These are phyloP conservation scores for Penicillium canescens DNA, from an alignment of 495 filamentous ascomycete species.

Conservation along the genomic window DNA sequence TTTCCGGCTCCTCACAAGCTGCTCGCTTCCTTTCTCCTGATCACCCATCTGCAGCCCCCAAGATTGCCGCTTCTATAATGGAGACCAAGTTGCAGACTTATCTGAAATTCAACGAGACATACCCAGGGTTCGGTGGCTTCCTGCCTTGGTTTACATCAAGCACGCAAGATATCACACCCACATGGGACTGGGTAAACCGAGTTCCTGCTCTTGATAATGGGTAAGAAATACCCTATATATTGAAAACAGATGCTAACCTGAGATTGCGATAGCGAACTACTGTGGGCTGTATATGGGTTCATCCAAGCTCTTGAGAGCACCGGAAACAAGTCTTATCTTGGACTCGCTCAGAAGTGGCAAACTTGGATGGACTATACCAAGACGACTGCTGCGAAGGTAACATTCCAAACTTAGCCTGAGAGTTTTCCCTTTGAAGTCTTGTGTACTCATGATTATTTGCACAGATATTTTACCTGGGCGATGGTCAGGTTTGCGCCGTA, in stretches of 20 bases:
- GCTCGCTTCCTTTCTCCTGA: slow-evolving; percentile 30
- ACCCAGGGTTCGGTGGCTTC: slow-evolving; percentile 36
- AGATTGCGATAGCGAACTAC: slow-evolving; percentile 24
- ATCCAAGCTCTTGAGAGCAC: slow-evolving; percentile 27
- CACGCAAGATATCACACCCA: slow-evolving; percentile 24
- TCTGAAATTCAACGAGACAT: slow-evolving; percentile 36
- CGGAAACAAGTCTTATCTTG: slow-evolving; percentile 13
- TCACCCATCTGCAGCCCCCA: slow-evolving; percentile 19
- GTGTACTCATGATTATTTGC: neutral
- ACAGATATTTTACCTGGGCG: slow-evolving; percentile 30
- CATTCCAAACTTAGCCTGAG: neutral
- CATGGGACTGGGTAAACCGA: slow-evolving; percentile 32
- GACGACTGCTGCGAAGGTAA: slow-evolving; percentile 25
- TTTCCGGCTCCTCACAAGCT: slow-evolving; percentile 26
- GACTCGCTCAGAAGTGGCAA: slow-evolving; percentile 31
- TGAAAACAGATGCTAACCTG: neutral
- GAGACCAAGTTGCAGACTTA: slow-evolving; percentile 32
- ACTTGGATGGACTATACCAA: slow-evolving; percentile 39
- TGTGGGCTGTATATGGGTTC: slow-evolving; percentile 38
- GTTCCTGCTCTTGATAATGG: slow-evolving; percentile 37
- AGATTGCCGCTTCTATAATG: slow-evolving; percentile 30
- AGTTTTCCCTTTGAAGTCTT: no score
- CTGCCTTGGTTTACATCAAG: slow-evolving; percentile 31
- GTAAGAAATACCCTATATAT: slow-evolving; percentile 6
- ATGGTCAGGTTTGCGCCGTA: slow-evolving; percentile 31